Conservation (phyloP, 2,329 filamentous ascomycete species). For the Pseudogymnoascus sp. region DNA sequence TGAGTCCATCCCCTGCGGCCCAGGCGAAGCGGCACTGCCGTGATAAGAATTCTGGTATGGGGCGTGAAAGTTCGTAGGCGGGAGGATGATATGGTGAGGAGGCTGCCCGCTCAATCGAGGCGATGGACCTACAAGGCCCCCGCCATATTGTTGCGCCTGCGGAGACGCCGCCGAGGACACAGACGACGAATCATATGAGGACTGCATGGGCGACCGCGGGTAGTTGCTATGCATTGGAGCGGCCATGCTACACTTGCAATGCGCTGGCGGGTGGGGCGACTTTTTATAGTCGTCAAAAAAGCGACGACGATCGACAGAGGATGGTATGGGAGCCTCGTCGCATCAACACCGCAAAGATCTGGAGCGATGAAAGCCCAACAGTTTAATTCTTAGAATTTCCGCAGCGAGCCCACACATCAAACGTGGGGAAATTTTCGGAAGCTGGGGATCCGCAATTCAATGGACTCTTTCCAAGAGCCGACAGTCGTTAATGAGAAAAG, state of each 20-base stretch:
- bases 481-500: neutral
- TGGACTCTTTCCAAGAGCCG: neutral
- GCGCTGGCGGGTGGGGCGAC: neutral
- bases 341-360: neutral
- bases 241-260: constrained; percentile 37
- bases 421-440: neutral
- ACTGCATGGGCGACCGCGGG: constrained; percentile 53
- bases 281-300: neutral
- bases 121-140: constrained; percentile 45
- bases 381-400: neutral
- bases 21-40: constrained; percentile 23
- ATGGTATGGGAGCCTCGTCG: neutral
- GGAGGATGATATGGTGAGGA: constrained; percentile 47
- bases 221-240: constrained; percentile 49
- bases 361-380: neutral
- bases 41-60: constrained; percentile 24
- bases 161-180: constrained; percentile 56
- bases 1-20: constrained; percentile 47
- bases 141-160: constrained; percentile 44
- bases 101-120: constrained; percentile 42
- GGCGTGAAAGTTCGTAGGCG: constrained; percentile 37
- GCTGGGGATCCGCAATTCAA: neutral
- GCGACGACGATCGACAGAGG: neutral
- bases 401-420: neutral
- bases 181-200: constrained; percentile 57